Percentiles rank a stretch among this genome's conserved stretches.
Conservation (phyloP, 176 grass and related monocot genomes). For the Musa beccarii region DNA sequence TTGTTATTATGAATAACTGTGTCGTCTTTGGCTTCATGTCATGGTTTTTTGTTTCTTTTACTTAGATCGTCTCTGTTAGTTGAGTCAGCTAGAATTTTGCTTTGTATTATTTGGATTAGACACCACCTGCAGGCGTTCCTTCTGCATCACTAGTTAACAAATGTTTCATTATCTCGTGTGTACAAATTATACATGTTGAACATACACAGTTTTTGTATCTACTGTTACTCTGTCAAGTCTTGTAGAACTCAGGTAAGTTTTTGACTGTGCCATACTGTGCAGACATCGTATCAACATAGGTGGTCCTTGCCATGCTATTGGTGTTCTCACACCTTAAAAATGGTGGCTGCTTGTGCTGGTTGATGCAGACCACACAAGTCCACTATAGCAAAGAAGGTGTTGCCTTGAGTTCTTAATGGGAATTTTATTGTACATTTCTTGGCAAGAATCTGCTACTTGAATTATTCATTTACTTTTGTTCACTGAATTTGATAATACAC, state of each 20-base stretch:
- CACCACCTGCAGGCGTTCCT: background rate
- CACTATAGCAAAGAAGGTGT: too few species aligned
- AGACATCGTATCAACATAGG: background rate
- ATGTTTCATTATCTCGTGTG: background rate
- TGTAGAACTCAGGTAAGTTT: background rate
- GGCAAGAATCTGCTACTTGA: too few species aligned
- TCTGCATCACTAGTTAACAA: background rate
- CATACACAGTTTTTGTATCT: background rate
- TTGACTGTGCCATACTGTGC: background rate
- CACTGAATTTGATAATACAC: too few species aligned
- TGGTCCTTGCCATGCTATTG: too few species aligned
- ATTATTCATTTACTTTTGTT: too few species aligned
- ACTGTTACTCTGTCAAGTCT: background rate
- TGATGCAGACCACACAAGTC: too few species aligned
- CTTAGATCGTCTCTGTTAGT: background rate
- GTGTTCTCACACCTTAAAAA: too few species aligned
- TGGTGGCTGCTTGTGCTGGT: too few species aligned
- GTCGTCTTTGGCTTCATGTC: background rate
- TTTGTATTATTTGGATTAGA: too few species aligned
- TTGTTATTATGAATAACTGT: conserved; percentile 9
- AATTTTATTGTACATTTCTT: too few species aligned
- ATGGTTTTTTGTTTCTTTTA: background rate
- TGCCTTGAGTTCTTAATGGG: too few species aligned
- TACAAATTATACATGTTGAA: background rate
- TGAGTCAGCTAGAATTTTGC: background rate